Evolutionary conservation across 805 yeast species (phyloP), one percentile per base, ranked within the genome.

Genomic region (Kuraishia floccosa): DNA sequence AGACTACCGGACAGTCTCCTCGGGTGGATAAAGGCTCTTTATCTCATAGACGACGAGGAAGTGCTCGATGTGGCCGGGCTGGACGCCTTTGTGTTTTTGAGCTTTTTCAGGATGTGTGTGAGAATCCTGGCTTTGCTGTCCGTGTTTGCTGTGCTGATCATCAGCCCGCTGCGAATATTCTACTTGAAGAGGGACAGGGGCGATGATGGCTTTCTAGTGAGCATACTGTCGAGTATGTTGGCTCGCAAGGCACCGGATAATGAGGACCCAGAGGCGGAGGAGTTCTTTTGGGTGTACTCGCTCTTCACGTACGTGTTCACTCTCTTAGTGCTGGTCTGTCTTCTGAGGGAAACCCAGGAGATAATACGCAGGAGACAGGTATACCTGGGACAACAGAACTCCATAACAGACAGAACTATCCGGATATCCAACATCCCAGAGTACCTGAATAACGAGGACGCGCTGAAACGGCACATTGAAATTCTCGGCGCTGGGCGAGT

Each of bases 341-440:
- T 72, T 16, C 63, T 61, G 40, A 54, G 54, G 29, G 68, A 58
- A 43, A 72, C 79, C 14, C 53, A 57, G 11, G 54, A 52, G 32
- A 67, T 73, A 21, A 59, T 73, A 29, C 60, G 59, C 37, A 64
- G 71, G 1, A 50, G 80, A 25, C 80, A 73, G 41, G 59, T 64
- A 39, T 72, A 69, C 44, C 50, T 73, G 35, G 80, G 79, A 1
- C 60, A 72, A 4, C 79, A 73, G 42, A 60, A 69, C 47, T 66
- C 77, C 12, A 54, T 73, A 30, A 71, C 77, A 2, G 80, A 73
- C 47, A 50, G 78, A 36, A 73, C 80, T 5, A 69, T 73, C 27
- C 50, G 63, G 30, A 50, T 73, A 12, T 68, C 69, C 28, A 72
- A 73, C 24, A 71, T 73, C 13, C 80, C 80, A 1, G 50, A 47